Base-by-base conservation (phyloP, 352 stramenopile species). In the Globisporangium spinosum region DNA sequence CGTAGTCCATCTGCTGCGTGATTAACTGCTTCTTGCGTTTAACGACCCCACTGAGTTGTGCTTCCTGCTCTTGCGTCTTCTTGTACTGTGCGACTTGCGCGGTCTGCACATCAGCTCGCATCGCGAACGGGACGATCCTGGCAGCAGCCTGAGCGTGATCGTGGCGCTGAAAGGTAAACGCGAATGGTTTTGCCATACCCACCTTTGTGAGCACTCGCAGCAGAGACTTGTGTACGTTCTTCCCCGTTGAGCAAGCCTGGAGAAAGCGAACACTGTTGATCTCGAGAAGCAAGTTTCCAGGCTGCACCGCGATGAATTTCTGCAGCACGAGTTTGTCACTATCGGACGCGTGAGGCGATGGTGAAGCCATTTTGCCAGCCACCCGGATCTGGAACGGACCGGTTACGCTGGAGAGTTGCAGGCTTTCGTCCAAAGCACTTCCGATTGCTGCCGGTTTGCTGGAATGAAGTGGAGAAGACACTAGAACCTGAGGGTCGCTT, bases 101-200 rank as follows among this genome's bases (percentile, higher is more conserved):
- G 12, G 72, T 58, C 55, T 89, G 83, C 1, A 89, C 81, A 60
- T 89, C 83, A 9, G 73, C 67, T 51, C 80, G 79, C 40, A 59
- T 65, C 0, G 83, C 83, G 68, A 91, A 91, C 12, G 83, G 79
- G 8, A 86, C 68, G 49, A 91, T 89, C 58, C 85, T 89, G 47
- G 73, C 72, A 4, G 70, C 58, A 4, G 74, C 78, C 32, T 87
- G 73, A 7, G 72, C 58, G 35, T 87, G 74, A 32, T 89, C 87
- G 56, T 87, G 81, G n/a, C 83, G 78, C 56, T 75, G 66, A n/a
- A 89, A 71, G 8, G 77, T 84, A 12, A 90, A 56, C 58, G 86
- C 80, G 49, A 76, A 79, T 0, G 82, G 80, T 22, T 61, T 72
- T 0, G 78, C 82, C 23, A 89, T 60, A 12, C 77, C 82, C 0